Percentiles rank a stretch among this genome's conserved stretches.
These are phyloP conservation scores for Annulohypoxylon maeteangense DNA, from an alignment of 495 filamentous ascomycete species.

Conservation along the genomic window DNA sequence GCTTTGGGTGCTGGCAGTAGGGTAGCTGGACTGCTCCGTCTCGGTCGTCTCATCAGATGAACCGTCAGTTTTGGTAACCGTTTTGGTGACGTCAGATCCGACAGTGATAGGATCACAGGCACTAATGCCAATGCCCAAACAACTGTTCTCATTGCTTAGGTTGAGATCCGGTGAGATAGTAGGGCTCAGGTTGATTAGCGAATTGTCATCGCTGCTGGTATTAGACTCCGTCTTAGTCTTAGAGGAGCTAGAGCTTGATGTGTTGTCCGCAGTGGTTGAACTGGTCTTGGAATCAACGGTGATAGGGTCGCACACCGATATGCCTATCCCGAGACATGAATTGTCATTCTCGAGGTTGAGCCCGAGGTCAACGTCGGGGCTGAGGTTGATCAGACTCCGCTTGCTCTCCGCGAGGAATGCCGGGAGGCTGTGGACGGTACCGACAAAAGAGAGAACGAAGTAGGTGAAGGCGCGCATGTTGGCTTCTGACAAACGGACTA, in stretches of 20 bases:
- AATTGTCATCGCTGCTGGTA: constrained; percentile 14
- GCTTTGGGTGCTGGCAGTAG: neutral
- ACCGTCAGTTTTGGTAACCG: neutral
- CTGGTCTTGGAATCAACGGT: constrained; percentile 32
- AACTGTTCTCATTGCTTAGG: constrained; percentile 33
- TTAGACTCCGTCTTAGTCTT: constrained; percentile 4
- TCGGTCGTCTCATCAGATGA: neutral
- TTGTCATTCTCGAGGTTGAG: constrained; percentile 27
- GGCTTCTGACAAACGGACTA: neutral
- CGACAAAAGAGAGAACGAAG: constrained; percentile 33
- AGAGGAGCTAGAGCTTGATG: neutral
- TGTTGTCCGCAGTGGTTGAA: constrained; percentile 9
- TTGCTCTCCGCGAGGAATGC: constrained; percentile 23
- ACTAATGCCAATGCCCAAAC: constrained; percentile 46
- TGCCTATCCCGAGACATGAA: constrained; percentile 43
- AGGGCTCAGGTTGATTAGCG: constrained; percentile 30
- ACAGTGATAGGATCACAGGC: constrained; percentile 48
- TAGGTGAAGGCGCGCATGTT: constrained; percentile 37
- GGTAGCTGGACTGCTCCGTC: neutral
- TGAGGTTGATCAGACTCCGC: constrained; percentile 30
- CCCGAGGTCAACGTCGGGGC: constrained; percentile 25
- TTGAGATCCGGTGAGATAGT: constrained; percentile 13
- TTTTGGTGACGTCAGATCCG: constrained; percentile 30
- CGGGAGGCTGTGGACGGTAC: constrained; percentile 24
- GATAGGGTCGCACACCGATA: constrained; percentile 50